phyloP scores from a whole-genome alignment of 108 stramenopile species.

The Pelagomonas calceolata region DNA sequence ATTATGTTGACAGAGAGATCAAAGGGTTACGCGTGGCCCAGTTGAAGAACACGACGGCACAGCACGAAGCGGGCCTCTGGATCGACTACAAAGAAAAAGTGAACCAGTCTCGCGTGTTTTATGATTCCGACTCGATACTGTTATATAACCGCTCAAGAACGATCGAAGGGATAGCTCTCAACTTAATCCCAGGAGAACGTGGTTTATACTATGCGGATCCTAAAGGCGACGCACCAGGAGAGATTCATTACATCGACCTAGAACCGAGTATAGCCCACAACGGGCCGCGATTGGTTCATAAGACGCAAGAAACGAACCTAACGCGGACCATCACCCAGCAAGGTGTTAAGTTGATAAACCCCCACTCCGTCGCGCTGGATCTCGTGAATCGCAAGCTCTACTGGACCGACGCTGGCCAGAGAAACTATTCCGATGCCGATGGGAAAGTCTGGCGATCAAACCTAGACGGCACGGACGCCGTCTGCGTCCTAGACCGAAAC shows the following conservation, averaged over 20 bases:
- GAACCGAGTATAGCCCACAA: background rate
- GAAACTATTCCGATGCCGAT: constrained; percentile 3
- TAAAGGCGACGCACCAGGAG: background rate
- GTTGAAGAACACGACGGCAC: no score
- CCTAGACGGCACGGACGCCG: constrained; percentile 6
- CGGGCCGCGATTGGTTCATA: no score
- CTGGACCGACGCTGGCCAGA: constrained; percentile 9
- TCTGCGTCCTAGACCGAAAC: background rate
- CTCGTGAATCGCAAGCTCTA: background rate
- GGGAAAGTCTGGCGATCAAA: constrained; percentile 7
- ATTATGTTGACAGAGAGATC: background rate
- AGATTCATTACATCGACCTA: background rate
- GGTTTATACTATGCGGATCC: background rate
- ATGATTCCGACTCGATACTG: no score
- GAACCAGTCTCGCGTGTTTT: no score
- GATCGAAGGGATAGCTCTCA: background rate
- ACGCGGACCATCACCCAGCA: background rate
- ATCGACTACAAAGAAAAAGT: no score
- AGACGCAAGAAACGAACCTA: background rate
- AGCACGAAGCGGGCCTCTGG: no score
- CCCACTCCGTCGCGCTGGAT: constrained; percentile 8
- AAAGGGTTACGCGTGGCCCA: background rate
- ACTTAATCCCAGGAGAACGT: background rate
- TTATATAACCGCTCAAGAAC: background rate
- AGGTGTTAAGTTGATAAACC: background rate